Conservation (phyloP, 2,329 filamentous ascomycete genomes). For the Alternaria tenuissima region DNA sequence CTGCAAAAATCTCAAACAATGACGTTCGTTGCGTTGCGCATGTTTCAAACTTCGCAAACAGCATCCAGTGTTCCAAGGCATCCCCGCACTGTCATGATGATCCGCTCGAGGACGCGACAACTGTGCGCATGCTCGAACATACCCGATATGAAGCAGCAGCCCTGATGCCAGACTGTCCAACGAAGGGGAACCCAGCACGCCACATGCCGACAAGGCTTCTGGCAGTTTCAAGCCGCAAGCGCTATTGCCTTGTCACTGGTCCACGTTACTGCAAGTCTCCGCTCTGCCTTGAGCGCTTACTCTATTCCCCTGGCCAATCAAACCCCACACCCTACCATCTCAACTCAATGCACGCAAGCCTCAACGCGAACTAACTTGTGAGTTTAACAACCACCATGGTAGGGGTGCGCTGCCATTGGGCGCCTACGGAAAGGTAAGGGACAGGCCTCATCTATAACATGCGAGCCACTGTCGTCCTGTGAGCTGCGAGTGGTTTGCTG, state of each 20-base stretch:
- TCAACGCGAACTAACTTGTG: slow-evolving; percentile 25
- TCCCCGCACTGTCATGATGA: slow-evolving; percentile 1
- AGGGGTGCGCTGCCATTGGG: slow-evolving; percentile 31
- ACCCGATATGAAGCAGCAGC: slow-evolving; percentile 13
- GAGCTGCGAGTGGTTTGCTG: slow-evolving; percentile 29
- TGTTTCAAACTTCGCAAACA: slow-evolving; percentile 9
- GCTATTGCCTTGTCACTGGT: slow-evolving; percentile 43
- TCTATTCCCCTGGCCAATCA: slow-evolving; percentile 26
- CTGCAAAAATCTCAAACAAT: background rate
- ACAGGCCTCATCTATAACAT: slow-evolving; percentile 30
- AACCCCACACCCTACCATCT: slow-evolving; percentile 4
- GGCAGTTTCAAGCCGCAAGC: slow-evolving; percentile 38
- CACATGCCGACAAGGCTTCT: slow-evolving; percentile 7
- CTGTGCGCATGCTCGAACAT: slow-evolving; percentile 17
- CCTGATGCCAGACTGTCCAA: slow-evolving; percentile 10
- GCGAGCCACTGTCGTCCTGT: slow-evolving; percentile 28
- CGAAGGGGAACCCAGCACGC: slow-evolving; percentile 17
- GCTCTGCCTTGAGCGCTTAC: slow-evolving; percentile 35
- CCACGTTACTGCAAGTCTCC: slow-evolving; percentile 29
- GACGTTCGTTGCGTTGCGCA: slow-evolving; percentile 1
- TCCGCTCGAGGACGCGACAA: slow-evolving; percentile 9
- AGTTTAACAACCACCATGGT: slow-evolving; percentile 27
- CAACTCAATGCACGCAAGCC: slow-evolving; percentile 30
- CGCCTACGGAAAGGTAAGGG: slow-evolving; percentile 12
- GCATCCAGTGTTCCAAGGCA: slow-evolving; percentile 5